Evolutionary conservation across 495 filamentous ascomycete genomes (phyloP), one percentile per base, ranked within the genome.

Genomic region (Neurospora intermedia): DNA sequence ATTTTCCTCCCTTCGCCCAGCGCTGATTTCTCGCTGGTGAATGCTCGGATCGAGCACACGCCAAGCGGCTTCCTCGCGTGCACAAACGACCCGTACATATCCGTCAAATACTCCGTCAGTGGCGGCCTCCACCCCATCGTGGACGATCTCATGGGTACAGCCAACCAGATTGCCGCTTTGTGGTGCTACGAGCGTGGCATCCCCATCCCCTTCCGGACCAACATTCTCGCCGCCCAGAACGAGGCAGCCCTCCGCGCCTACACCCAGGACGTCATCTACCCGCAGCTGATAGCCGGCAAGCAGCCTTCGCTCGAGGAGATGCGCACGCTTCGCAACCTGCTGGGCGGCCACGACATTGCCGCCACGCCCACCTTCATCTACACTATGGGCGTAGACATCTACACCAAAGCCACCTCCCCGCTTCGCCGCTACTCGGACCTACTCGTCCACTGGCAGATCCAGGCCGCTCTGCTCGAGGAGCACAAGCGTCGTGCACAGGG

Each of bases 371-470:
- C 87, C 54, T 86, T 83, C 20, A 87, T 92, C 76, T 81, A 84
- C 41, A 79, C 85, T 10, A 81, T 97, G 23, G 94, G 92, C 15
- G 75, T 91, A 2, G 82, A 89, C 66, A 83, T 88, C 45, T 97
- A 97, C 78, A 83, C 89, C 74, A 96, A 93, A 77, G 88, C 89
- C 46, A 98, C 96, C 3, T 94, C 91, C 75, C 96, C 96, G 3
- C 85, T 99, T 9, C 92, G 96, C 20, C 87, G 96, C 40, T 97
- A 90, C 81, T 82, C 83, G 18, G 96, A 99, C 80, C 81, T 98
- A 74, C 82, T 98, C n/a, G 85, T 88, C 1, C 94, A 97, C 80
- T 98, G 93, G 87, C 95, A 98, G 77, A 94, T 99, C 75, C 91
- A 96, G 80, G 90, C 93, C 0, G 91, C 91, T 0, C 79, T 98